Evolutionary conservation across 805 yeast species (phyloP).

Genomic region (Metschnikowia baotianmanensis): DNA sequence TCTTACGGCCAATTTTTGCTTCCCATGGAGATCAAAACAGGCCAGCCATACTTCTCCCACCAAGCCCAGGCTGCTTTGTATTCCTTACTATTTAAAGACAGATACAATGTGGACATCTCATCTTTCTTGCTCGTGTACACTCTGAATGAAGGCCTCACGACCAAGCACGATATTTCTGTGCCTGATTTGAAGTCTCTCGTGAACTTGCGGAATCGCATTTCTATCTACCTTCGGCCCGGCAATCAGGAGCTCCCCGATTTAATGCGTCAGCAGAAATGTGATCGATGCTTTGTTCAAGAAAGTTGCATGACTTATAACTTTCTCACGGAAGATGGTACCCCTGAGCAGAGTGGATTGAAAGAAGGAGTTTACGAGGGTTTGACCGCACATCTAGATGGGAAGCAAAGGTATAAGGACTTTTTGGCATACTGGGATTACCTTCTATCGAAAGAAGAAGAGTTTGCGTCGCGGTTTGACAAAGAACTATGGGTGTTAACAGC

Average conservation of each 20-base stretch:
- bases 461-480: conserved; percentile 47
- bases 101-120: conserved; percentile 67
- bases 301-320: conserved; percentile 67
- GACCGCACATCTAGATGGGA: conserved; percentile 48
- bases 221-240: conserved; percentile 54
- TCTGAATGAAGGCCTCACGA: conserved; percentile 48
- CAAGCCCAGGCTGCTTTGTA: conserved; percentile 86
- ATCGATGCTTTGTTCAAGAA: conserved; percentile 52
- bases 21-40: conserved; percentile 92
- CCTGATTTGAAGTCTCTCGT: conserved; percentile 66
- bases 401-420: conserved; percentile 47
- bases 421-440: conserved; percentile 72
- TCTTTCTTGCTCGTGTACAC: conserved; percentile 75
- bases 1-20: conserved; percentile 49
- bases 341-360: conserved; percentile 52
- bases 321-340: conserved; percentile 56
- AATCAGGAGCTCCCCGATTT: conserved; percentile 53
- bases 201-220: conserved; percentile 68
- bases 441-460: conserved; percentile 70
- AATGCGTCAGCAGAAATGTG: conserved; percentile 53
- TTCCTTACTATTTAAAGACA: conserved; percentile 71
- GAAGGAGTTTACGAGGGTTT: conserved; percentile 45
- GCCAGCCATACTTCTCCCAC: conserved; percentile 64
- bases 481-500: conserved; percentile 70
- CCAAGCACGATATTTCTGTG: conserved; percentile 49